Percentiles rank a stretch among this genome's conserved stretches.
Conservation (phyloP, 2,329 filamentous ascomycete species). For the Aurifilum marmelostoma region DNA sequence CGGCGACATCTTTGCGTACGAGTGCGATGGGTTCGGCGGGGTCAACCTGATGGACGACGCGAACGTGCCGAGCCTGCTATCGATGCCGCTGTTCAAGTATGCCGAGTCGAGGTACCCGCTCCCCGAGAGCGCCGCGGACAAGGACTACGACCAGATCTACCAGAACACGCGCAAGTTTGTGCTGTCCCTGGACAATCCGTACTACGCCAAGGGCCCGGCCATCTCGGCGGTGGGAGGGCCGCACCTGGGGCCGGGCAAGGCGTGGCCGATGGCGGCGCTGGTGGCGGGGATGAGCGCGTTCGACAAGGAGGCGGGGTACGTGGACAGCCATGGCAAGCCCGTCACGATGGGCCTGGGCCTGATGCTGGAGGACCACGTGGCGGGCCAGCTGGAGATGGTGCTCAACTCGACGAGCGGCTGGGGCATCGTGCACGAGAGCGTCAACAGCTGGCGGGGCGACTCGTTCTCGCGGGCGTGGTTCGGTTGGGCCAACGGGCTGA, state of each 20-base stretch:
- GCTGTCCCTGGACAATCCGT: constrained; percentile 75
- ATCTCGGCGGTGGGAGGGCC: constrained; percentile 75
- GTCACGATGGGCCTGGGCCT: constrained; percentile 28
- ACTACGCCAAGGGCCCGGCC: constrained; percentile 68
- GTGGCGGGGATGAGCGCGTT: constrained; percentile 55
- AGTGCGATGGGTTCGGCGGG: constrained; percentile 75
- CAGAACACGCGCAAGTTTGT: constrained; percentile 81
- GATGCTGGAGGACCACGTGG: constrained; percentile 37
- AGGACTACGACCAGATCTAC: constrained; percentile 66
- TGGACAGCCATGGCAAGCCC: constrained; percentile 34
- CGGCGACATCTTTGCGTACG: constrained; percentile 74
- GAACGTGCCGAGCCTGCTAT: constrained; percentile 69
- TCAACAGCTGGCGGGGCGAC: constrained; percentile 46
- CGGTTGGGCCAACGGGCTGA: constrained; percentile 48
- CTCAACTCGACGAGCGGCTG: constrained; percentile 45
- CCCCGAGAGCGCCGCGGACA: constrained; percentile 26
- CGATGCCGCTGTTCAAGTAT: constrained; percentile 67
- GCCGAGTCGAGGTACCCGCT: constrained; percentile 27
- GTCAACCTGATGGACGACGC: constrained; percentile 72
- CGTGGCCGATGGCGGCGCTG: constrained; percentile 61
- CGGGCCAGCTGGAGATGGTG: constrained; percentile 42
- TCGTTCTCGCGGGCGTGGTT: constrained; percentile 52
- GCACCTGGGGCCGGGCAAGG: constrained; percentile 63
- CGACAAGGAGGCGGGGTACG: constrained; percentile 33
- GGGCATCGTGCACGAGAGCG: constrained; percentile 54